Evolutionary conservation across 1,139 yeast species (phyloP).

Genomic region (Wickerhamomyces sp.): DNA sequence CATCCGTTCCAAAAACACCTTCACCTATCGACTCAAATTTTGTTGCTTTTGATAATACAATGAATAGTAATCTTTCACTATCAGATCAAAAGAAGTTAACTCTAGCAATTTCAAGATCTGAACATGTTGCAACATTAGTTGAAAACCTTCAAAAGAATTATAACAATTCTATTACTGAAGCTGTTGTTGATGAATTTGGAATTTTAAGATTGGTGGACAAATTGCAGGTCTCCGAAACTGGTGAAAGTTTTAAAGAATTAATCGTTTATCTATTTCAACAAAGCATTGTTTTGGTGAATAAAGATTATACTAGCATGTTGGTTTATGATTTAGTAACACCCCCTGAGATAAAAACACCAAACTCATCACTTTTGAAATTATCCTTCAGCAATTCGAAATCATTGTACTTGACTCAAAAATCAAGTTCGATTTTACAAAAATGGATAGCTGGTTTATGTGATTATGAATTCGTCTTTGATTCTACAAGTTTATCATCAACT

Average conservation of each 20-base stretch:
- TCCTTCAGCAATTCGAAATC: constrained; percentile 8
- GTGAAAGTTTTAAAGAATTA: constrained; percentile 18
- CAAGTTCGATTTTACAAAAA: constrained; percentile 28
- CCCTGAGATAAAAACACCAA: constrained; percentile 20
- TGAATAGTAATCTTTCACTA: not conserved
- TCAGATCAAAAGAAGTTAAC: constrained; percentile 11
- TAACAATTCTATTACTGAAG: constrained; percentile 6
- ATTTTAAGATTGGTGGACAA: constrained; percentile 30
- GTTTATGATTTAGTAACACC: constrained; percentile 8
- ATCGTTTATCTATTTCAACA: constrained; percentile 30
- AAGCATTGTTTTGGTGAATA: constrained; percentile 12
- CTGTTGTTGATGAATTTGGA: constrained; percentile 27
- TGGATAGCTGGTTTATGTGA: constrained; percentile 34
- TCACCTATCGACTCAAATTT: constrained; percentile 18
- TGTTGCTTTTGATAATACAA: constrained; percentile 4
- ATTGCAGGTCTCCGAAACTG: constrained; percentile 19
- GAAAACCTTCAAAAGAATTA: constrained; percentile 14
- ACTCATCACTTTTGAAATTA: constrained; percentile 17
- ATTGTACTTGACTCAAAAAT: constrained; percentile 23
- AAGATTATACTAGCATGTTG: constrained; percentile 8
- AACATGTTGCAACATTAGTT: constrained; percentile 17
- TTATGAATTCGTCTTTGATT: constrained; percentile 26
- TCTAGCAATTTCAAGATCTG: constrained; percentile 16
- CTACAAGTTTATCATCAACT: constrained; percentile 27
- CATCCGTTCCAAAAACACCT: constrained; percentile 30